Percentiles rank a stretch among this genome's conserved stretches.
Conservation (phyloP, 805 yeast genomes). For the Komagataella pseudopastoris region DNA sequence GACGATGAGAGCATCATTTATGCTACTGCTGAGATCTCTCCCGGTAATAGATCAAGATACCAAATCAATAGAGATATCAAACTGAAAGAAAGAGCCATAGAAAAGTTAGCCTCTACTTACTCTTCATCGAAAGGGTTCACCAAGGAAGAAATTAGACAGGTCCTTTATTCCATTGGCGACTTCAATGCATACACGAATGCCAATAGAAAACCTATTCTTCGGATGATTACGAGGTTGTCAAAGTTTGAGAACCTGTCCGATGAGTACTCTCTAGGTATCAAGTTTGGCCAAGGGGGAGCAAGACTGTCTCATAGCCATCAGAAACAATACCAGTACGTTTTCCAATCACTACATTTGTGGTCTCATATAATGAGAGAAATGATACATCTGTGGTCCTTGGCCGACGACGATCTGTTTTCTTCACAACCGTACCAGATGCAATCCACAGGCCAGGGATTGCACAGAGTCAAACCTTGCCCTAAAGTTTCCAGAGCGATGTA, state of each 20-base stretch:
- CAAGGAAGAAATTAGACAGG: slow-evolving; percentile 57
- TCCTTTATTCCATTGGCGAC: slow-evolving; percentile 67
- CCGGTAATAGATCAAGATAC: slow-evolving; percentile 40
- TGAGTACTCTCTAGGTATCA: slow-evolving; percentile 42
- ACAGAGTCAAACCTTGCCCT: slow-evolving; percentile 67
- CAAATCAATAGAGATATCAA: slow-evolving; percentile 47
- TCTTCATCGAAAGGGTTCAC: slow-evolving; percentile 23
- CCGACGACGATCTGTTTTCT: slow-evolving; percentile 58
- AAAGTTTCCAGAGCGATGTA: slow-evolving; percentile 58
- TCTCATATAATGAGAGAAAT: slow-evolving; percentile 66
- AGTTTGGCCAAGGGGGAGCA: slow-evolving; percentile 55
- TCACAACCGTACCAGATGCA: slow-evolving; percentile 41
- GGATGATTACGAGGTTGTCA: slow-evolving; percentile 42
- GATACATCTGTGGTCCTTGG: slow-evolving; percentile 65
- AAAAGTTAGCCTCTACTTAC: slow-evolving; percentile 37
- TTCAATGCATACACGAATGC: slow-evolving; percentile 60
- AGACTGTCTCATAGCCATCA: slow-evolving; percentile 62
- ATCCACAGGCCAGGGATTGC: slow-evolving; percentile 74
- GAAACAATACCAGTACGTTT: slow-evolving; percentile 61
- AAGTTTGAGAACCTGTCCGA: slow-evolving; percentile 27
- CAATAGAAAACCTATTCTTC: slow-evolving; percentile 52
- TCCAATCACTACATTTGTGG: slow-evolving; percentile 67
- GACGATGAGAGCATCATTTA: slow-evolving; percentile 43
- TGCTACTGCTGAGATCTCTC: slow-evolving; percentile 57
- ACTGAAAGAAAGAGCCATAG: slow-evolving; percentile 58